phyloP scores from a whole-genome alignment of 2,329 filamentous ascomycete species.

The Ophiostoma piceae region DNA sequence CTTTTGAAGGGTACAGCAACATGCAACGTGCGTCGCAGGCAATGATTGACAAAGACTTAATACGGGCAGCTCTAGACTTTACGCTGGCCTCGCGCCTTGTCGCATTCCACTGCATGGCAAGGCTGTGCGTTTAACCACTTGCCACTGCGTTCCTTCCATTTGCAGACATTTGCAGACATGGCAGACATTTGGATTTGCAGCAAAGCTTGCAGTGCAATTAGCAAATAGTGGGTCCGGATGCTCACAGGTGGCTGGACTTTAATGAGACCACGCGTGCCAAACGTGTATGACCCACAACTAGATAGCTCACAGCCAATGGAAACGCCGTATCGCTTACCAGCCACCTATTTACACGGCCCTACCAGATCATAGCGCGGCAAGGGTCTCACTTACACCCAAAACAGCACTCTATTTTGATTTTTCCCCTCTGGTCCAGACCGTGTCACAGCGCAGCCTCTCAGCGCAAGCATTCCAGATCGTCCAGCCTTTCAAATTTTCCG shows the following conservation, averaged over 20 bases:
- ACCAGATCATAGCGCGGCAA: not conserved
- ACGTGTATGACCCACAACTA: not conserved
- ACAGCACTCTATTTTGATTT: slow-evolving; percentile 15
- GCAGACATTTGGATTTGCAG: not conserved
- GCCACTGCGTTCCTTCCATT: not conserved
- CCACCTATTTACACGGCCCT: not conserved
- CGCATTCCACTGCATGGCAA: slow-evolving; percentile 11
- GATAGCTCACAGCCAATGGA: not conserved
- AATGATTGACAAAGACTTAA: not conserved
- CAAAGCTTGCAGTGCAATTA: not conserved
- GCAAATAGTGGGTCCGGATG: not conserved
- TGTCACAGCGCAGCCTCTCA: slow-evolving; percentile 7
- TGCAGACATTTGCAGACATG: not conserved
- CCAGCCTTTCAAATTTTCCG: slow-evolving; percentile 11
- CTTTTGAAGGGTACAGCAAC: not conserved
- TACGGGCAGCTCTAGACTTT: not conserved
- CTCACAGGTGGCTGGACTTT: slow-evolving; percentile 17
- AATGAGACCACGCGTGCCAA: slow-evolving; percentile 6
- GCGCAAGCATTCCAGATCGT: not conserved
- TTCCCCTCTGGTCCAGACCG: not conserved
- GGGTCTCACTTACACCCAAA: slow-evolving; percentile 15
- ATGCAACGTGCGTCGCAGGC: not conserved
- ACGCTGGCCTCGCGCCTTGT: not conserved
- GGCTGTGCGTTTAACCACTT: not conserved
- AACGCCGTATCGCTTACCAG: not conserved